Percentiles rank a stretch among this genome's conserved stretches.
These are phyloP conservation scores for Fusarium sp. DNA, from an alignment of 2,329 filamentous ascomycete genomes.

Conservation along the genomic window DNA sequence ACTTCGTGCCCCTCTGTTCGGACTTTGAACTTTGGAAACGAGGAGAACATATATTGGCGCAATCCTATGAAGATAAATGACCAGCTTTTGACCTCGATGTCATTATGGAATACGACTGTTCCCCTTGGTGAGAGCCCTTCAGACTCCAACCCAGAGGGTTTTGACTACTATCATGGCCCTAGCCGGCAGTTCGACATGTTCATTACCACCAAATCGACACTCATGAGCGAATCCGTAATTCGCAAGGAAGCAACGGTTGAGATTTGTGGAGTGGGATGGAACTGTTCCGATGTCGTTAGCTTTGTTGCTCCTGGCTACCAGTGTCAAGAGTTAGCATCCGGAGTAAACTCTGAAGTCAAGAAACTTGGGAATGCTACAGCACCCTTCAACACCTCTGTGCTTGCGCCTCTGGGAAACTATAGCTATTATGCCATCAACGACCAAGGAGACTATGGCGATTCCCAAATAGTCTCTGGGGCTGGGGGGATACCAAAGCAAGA, in stretches of 20 bases:
- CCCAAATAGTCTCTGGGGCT: fast-evolving
- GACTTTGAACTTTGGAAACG: background rate
- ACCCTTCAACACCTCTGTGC: background rate
- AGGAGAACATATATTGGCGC: background rate
- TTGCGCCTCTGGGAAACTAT: background rate
- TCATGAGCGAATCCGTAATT: fast-evolving
- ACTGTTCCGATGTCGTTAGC: constrained; percentile 5
- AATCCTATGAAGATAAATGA: fast-evolving
- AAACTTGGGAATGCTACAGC: background rate
- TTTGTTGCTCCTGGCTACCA: constrained; percentile 24
- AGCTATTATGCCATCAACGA: background rate
- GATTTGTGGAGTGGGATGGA: background rate
- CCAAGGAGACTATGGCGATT: fast-evolving
- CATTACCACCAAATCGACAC: fast-evolving
- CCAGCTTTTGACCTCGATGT: fast-evolving
- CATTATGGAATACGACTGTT: background rate
- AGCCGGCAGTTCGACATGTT: background rate
- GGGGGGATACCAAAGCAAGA: fast-evolving
- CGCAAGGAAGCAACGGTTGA: background rate
- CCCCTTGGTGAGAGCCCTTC: background rate
- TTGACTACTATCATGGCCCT: fast-evolving
- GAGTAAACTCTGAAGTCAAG: background rate
- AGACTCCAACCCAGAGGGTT: fast-evolving
- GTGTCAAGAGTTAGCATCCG: constrained; percentile 2
- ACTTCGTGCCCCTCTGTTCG: fast-evolving